Base-by-base conservation (phyloP, 176 grass and related monocot genomes). In the Ampelocalamus luodianensis region DNA sequence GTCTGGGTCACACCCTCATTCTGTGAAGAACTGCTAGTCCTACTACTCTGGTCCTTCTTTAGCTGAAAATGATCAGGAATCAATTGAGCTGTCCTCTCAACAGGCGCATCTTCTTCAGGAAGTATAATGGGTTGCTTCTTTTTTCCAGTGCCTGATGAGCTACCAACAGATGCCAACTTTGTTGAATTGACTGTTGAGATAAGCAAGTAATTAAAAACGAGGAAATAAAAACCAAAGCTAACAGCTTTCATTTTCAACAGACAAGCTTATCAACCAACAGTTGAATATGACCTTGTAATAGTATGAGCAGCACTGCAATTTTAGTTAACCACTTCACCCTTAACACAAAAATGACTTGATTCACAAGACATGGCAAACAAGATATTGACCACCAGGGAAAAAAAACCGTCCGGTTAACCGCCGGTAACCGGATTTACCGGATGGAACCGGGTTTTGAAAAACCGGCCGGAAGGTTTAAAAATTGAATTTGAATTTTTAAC, bases 71-170 rank as follows among this genome's bases (percentile, higher is more conserved):
- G 27, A 74, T 83, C 83, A 59, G 78, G 50, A 50, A 55, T 44
- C 76, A 85, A 62, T 61, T 54, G 73, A 83, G 54, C 26, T 65
- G 71, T 66, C 77, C 81, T 85, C 46, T 83, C 81, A 8, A 72
- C 53, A 87, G 77, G 65, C 55, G 89, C 68, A 77, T 83, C 73
- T 65, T 90, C 68, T 71, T 90, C 71, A 78, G 81, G 74, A 68
- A 87, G 68, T 39, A 85, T 45, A 83, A 37, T 29, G 26, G 58
- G 64, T 70, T 86, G 89, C 67, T 88, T 89, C 50, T 74, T 91
- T 87, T 92, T 91, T 68, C 56, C 45, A 69, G 80, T 43, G 42
- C 51, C 45, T 56, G 83, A 49, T 79, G 78, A 75, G 62, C 48
- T 65, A 73, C 38, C 86, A 43, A 24, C 36, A 84, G 88, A 86